Percentiles rank a stretch among this genome's conserved stretches.
Conservation (phyloP, 1,284 basidiomycete genomes). For the Ustilago curta region DNA sequence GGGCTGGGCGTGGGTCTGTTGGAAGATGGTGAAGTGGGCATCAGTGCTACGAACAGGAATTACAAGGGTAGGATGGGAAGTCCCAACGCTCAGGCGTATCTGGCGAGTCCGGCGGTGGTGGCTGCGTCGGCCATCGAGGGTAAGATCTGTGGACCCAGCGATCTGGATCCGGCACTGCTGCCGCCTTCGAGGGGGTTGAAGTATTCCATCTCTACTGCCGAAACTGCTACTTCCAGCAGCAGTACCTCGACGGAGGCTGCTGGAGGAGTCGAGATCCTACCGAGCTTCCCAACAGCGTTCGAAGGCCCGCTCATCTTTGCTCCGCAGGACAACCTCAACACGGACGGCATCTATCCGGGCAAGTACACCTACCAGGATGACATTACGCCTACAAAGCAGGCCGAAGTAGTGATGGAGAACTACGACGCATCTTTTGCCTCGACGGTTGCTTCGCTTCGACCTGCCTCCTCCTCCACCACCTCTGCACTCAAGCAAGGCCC, state of each 20-base stretch:
- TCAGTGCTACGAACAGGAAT: constrained; percentile 97
- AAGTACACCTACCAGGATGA: constrained; percentile 99
- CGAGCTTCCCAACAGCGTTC: constrained; percentile 81
- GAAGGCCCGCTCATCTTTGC: constrained; percentile 87
- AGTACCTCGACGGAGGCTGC: constrained; percentile 42
- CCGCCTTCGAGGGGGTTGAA: constrained; percentile 72
- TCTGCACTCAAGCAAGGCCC: constrained; percentile 72
- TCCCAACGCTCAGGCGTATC: constrained; percentile 92
- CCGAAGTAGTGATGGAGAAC: constrained; percentile 96
- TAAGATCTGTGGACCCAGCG: constrained; percentile 83
- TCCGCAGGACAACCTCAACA: constrained; percentile 97
- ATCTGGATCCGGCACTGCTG: constrained; percentile 74
- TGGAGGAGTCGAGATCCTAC: constrained; percentile 50
- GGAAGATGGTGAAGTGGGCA: constrained; percentile 93
- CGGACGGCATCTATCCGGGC: constrained; percentile 97
- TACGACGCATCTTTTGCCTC: constrained; percentile 90
- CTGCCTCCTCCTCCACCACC: constrained; percentile 12
- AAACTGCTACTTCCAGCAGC: constrained; percentile 61
- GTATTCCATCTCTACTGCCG: constrained; percentile 69
- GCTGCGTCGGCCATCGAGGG: constrained; percentile 94
- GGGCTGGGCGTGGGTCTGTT: constrained; percentile 92
- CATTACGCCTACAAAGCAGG: constrained; percentile 92
- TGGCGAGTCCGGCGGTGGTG: constrained; percentile 95
- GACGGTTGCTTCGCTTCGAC: constrained; percentile 76
- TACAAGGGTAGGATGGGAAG: constrained; percentile 99